Evolutionary conservation across 108 stramenopile species (phyloP).

Genomic region (Pseudonitzschia delicatissima): DNA sequence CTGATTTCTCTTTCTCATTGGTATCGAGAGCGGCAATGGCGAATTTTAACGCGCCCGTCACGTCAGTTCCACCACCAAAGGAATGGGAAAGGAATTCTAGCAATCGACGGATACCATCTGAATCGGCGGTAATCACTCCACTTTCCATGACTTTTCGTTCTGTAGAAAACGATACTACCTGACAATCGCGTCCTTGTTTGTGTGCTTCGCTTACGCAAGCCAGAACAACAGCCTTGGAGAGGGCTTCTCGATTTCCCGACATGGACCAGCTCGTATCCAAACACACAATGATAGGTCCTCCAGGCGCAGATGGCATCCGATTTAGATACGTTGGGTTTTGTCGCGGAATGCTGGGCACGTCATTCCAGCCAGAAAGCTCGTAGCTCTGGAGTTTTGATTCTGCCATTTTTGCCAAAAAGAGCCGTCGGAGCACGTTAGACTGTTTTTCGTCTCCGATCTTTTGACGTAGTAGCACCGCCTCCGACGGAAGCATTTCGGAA

Average conservation of each 20-base stretch:
- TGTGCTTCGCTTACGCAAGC: slow-evolving; percentile 60
- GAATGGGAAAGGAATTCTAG: slow-evolving; percentile 63
- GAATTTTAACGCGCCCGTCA: slow-evolving; percentile 63
- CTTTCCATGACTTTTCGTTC: slow-evolving; percentile 50
- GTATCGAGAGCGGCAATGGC: slow-evolving; percentile 29
- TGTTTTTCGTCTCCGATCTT: neutral
- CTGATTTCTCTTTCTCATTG: neutral
- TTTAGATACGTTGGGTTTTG: slow-evolving; percentile 25
- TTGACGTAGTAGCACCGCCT: slow-evolving; percentile 51
- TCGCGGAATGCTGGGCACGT: slow-evolving; percentile 53
- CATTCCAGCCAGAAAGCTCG: slow-evolving; percentile 57
- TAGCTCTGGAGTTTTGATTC: slow-evolving; percentile 69
- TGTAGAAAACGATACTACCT: slow-evolving; percentile 67
- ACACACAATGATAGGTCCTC: slow-evolving; percentile 73
- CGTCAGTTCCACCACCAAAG: slow-evolving; percentile 81
- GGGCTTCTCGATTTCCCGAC: slow-evolving; percentile 58
- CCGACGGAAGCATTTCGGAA: slow-evolving; percentile 75
- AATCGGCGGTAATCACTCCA: slow-evolving; percentile 43
- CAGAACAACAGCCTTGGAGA: slow-evolving; percentile 76
- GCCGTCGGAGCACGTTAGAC: slow-evolving; percentile 39
- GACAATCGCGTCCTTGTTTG: slow-evolving; percentile 57
- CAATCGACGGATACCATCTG: slow-evolving; percentile 41
- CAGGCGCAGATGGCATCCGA: slow-evolving; percentile 52
- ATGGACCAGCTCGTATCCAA: slow-evolving; percentile 82
- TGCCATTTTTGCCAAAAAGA: slow-evolving; percentile 68